These are phyloP conservation scores for Tephrocybe sp. DNA, from an alignment of 768 basidiomycete genomes.

Conservation along the genomic window DNA sequence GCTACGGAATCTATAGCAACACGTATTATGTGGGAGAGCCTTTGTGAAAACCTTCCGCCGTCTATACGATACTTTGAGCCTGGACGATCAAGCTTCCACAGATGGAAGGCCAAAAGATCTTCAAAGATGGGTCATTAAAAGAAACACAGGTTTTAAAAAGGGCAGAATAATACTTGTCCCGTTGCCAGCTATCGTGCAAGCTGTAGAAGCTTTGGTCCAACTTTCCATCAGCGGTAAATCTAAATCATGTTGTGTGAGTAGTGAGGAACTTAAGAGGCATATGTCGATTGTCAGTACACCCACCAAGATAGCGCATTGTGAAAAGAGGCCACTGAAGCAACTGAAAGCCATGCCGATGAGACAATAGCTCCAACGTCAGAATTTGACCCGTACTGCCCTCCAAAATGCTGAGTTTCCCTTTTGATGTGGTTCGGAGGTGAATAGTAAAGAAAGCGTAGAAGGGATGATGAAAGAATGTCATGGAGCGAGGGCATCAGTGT, in stretches of 20 bases:
- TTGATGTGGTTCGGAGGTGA: too few species aligned
- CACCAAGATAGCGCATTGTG: neutral
- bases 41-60: too few species aligned
- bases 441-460: too few species aligned
- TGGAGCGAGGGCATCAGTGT: too few species aligned
- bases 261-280: too few species aligned
- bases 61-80: neutral
- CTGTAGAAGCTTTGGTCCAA: neutral
- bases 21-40: neutral
- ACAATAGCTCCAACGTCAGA: too few species aligned
- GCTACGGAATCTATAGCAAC: constrained; percentile 6
- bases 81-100: neutral
- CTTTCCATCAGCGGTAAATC: neutral
- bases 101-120: neutral
- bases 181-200: neutral
- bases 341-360: too few species aligned
- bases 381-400: too few species aligned
- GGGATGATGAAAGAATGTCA: too few species aligned
- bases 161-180: neutral
- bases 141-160: too few species aligned
- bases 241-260: neutral
- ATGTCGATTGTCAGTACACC: neutral
- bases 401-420: too few species aligned
- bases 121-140: neutral
- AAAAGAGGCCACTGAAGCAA: too few species aligned